These are phyloP conservation scores for Tephrocybe sp. DNA, from an alignment of 768 basidiomycete species.

Conservation along the genomic window DNA sequence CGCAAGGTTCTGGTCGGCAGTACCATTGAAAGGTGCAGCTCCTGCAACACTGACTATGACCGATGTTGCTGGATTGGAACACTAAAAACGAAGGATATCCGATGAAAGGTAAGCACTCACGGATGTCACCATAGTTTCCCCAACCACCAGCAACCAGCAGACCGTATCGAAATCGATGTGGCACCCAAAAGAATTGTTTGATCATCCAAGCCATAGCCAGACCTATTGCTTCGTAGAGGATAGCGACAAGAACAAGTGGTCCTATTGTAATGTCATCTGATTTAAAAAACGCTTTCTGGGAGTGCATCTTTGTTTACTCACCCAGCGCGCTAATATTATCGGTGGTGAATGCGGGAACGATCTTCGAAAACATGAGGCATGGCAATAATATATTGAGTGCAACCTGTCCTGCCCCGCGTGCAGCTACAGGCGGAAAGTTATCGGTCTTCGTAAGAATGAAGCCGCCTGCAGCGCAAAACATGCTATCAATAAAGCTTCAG, in stretches of 20 bases:
- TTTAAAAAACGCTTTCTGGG: too few relatives aligned
- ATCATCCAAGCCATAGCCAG: conserved; percentile 50
- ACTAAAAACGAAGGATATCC: neutral
- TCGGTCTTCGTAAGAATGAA: conserved; percentile 58
- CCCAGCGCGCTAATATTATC: conserved; percentile 57
- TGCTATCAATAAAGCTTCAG: conserved; percentile 29
- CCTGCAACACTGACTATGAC: conserved; percentile 63
- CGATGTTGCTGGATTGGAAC: conserved; percentile 47
- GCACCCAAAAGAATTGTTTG: conserved; percentile 70
- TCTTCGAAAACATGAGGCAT: conserved; percentile 67
- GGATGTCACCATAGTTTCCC: conserved; percentile 69
- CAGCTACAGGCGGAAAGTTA: conserved; percentile 55
- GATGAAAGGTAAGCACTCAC: conserved; percentile 33
- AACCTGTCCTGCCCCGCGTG: conserved; percentile 58
- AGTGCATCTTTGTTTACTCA: conserved; percentile 19
- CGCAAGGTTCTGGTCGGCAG: conserved; percentile 54
- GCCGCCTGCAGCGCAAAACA: conserved; percentile 52
- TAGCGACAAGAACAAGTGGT: conserved; percentile 58
- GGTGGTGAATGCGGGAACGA: conserved; percentile 60
- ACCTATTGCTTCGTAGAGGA: conserved; percentile 59
- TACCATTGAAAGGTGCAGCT: conserved; percentile 58
- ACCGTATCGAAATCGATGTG: conserved; percentile 72
- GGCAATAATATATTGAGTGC: conserved; percentile 64
- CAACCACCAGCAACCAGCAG: conserved; percentile 67
- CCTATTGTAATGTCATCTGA: conserved; percentile 30